These are phyloP conservation scores for Boletus tylopilopsis DNA, from an alignment of 768 basidiomycete species.

Conservation along the genomic window DNA sequence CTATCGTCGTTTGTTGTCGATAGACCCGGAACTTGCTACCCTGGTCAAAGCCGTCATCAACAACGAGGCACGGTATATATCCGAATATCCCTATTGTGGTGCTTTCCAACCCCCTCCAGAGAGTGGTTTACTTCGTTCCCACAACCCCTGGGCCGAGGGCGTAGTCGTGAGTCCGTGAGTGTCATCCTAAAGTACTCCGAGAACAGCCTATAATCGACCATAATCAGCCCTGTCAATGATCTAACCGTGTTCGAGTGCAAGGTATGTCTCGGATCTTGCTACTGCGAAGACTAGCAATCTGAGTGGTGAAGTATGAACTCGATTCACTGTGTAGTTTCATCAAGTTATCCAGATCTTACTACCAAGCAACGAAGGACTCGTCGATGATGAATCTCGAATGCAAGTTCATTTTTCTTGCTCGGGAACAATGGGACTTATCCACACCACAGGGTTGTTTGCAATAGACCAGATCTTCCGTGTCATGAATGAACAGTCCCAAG, in stretches of 20 bases:
- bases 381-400: slow-evolving; percentile 74
- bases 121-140: slow-evolving; percentile 58
- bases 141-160: slow-evolving; percentile 66
- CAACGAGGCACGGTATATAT: slow-evolving; percentile 71
- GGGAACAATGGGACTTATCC: neutral
- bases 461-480: slow-evolving; percentile 72
- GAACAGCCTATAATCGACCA: neutral
- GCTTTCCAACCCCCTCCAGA: slow-evolving; percentile 80
- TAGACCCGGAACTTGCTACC: slow-evolving; percentile 55
- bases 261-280: slow-evolving; percentile 32
- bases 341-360: slow-evolving; percentile 73
- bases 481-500: slow-evolving; percentile 72
- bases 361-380: slow-evolving; percentile 62
- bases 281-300: neutral
- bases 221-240: slow-evolving; percentile 60
- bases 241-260: slow-evolving; percentile 81
- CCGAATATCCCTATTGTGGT: slow-evolving; percentile 74
- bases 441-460: slow-evolving; percentile 55
- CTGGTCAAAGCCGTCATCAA: slow-evolving; percentile 81
- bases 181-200: neutral
- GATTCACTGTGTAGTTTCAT: slow-evolving; percentile 78
- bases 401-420: slow-evolving; percentile 28
- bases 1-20: slow-evolving; percentile 55
- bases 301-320: slow-evolving; percentile 57
- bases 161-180: slow-evolving; percentile 74